Evolutionary conservation across 2,329 filamentous ascomycete genomes (phyloP).

Genomic region (Teratosphaeria viscida): DNA sequence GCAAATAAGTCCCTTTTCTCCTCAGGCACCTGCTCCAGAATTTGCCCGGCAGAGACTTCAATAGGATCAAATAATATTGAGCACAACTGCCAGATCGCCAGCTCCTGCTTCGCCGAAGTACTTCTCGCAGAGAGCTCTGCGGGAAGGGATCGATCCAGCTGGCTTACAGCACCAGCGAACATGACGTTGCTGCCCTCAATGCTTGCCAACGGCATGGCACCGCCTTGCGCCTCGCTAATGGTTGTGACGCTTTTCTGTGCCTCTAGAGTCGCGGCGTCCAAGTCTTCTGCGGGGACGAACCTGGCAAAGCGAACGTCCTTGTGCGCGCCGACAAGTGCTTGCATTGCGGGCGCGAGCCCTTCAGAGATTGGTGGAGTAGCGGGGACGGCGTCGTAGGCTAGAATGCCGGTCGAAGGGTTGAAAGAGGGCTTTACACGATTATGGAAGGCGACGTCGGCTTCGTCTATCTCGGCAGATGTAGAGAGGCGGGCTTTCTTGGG

Average conservation of each 20-base stretch:
- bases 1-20: slow-evolving; percentile 34
- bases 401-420: slow-evolving; percentile 56
- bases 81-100: slow-evolving; percentile 73
- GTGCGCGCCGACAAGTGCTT: slow-evolving; percentile 51
- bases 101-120: slow-evolving; percentile 47
- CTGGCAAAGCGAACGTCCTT: slow-evolving; percentile 56
- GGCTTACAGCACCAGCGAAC: slow-evolving; percentile 41
- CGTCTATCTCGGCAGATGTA: slow-evolving; percentile 52
- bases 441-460: slow-evolving; percentile 58
- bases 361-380: slow-evolving; percentile 33
- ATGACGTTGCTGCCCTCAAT: slow-evolving; percentile 35
- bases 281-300: slow-evolving; percentile 41
- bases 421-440: slow-evolving; percentile 68
- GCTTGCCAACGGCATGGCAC: slow-evolving; percentile 49
- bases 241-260: slow-evolving; percentile 33
- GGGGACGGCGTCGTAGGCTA: slow-evolving; percentile 52
- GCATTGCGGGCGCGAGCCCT: slow-evolving; percentile 44
- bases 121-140: slow-evolving; percentile 2
- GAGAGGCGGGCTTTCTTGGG: slow-evolving; percentile 21
- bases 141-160: slow-evolving; percentile 3
- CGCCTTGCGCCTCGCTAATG: slow-evolving; percentile 12
- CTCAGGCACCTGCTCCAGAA: slow-evolving; percentile 25
- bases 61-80: slow-evolving; percentile 77
- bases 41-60: slow-evolving; percentile 10
- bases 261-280: slow-evolving; percentile 20